A percentile compares a stretch with the other conserved stretches of the same genome.
phyloP scores from a whole-genome alignment of 371 early-diverging fungal genomes.

The Mucor sp. region DNA sequence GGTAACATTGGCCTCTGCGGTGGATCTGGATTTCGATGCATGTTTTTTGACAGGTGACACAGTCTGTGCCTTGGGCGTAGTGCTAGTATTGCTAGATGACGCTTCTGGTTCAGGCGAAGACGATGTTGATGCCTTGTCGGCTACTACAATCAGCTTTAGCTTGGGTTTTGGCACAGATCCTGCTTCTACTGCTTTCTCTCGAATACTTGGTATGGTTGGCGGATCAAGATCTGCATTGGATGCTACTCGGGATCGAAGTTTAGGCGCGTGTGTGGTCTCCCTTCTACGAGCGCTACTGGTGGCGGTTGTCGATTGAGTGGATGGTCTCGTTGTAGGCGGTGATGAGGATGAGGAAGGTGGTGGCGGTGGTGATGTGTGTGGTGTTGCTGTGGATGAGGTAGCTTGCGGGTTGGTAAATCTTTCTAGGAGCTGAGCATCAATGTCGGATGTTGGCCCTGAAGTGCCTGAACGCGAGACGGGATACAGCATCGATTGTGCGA shows the following conservation, averaged over 20 bases:
- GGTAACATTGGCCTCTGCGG: background rate
- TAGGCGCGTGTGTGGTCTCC: background rate
- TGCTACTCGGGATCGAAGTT: background rate
- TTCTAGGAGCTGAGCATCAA: background rate
- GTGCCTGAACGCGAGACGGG: background rate
- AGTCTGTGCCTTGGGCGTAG: too few species aligned
- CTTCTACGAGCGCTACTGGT: background rate
- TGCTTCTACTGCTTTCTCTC: background rate
- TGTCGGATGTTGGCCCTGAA: background rate
- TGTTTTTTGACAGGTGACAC: background rate
- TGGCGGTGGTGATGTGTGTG: background rate
- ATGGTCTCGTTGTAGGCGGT: background rate
- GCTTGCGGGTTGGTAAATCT: background rate
- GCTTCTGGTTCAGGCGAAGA: background rate
- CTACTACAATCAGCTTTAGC: background rate
- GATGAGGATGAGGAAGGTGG: background rate
- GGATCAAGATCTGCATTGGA: background rate
- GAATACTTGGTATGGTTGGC: background rate
- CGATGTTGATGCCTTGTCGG: background rate
- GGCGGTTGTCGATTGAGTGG: background rate
- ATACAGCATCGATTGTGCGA: slow-evolving; percentile 27
- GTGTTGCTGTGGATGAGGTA: background rate
- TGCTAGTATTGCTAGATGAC: background rate
- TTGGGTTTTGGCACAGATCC: background rate
- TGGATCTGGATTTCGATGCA: background rate